Evolutionary conservation across 306 rosid genomes (phyloP).

Genomic region (Mimosa bimucronata): DNA sequence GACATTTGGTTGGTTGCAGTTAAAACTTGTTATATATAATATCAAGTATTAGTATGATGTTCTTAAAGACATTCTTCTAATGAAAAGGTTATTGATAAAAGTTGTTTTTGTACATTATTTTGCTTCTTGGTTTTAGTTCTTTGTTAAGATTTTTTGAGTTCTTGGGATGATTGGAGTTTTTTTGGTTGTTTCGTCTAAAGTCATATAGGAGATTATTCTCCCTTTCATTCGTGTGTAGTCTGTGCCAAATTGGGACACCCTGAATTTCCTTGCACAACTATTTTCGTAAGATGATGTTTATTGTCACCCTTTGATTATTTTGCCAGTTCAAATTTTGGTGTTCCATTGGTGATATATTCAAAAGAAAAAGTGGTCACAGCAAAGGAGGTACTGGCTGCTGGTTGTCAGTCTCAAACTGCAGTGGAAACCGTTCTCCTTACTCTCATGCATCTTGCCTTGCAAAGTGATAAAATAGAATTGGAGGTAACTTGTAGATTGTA

Average conservation of each 20-base stretch:
- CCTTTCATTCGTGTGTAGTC: background rate
- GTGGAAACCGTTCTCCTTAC: constrained; percentile 84
- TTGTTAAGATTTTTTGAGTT: background rate
- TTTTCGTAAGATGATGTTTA: constrained; percentile 4
- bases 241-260: constrained; percentile 22
- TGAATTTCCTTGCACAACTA: background rate
- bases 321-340: constrained; percentile 79
- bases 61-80: background rate
- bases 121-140: constrained; percentile 2
- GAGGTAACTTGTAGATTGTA: constrained; percentile 54
- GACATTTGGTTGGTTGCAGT: constrained; percentile 78
- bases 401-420: constrained; percentile 67
- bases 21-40: background rate
- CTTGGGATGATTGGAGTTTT: background rate
- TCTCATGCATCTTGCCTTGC: constrained; percentile 84
- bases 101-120: constrained; percentile 19
- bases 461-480: constrained; percentile 80
- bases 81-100: background rate
- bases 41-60: constrained; percentile 5
- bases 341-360: constrained; percentile 65
- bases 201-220: background rate
- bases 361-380: constrained; percentile 68
- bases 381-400: constrained; percentile 74
- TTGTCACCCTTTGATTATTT: constrained; percentile 31
- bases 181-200: constrained; percentile 14